These are phyloP conservation scores for Pichia sp. DNA, from an alignment of 1,139 yeast genomes.

Conservation along the genomic window DNA sequence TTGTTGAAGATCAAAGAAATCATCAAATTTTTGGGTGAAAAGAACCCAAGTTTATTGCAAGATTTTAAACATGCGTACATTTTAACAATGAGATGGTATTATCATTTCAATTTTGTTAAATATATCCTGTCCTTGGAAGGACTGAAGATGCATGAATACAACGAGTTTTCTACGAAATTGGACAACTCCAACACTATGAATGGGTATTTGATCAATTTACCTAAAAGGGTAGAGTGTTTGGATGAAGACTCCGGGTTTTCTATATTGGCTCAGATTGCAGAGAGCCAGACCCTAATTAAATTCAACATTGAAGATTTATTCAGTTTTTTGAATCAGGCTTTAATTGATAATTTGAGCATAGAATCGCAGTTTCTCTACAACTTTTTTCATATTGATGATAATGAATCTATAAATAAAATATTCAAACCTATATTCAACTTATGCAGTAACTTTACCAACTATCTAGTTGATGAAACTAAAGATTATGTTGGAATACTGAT, in stretches of 20 bases:
- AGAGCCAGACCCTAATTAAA: slow-evolving; percentile 40
- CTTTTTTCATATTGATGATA: slow-evolving; percentile 46
- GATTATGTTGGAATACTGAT: slow-evolving; percentile 76
- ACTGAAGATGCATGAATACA: slow-evolving; percentile 30
- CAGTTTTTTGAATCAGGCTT: slow-evolving; percentile 63
- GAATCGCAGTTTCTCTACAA: slow-evolving; percentile 70
- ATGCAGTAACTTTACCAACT: slow-evolving; percentile 45
- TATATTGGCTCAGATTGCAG: slow-evolving; percentile 81
- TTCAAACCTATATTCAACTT: slow-evolving; percentile 43
- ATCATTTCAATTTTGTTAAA: slow-evolving; percentile 67
- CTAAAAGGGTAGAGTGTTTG: slow-evolving; percentile 18
- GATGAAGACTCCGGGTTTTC: slow-evolving; percentile 31
- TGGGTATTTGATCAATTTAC: slow-evolving; percentile 22
- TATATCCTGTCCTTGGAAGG: slow-evolving; percentile 71
- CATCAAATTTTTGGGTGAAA: slow-evolving; percentile 45
- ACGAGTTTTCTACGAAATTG: slow-evolving; percentile 9
- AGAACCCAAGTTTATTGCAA: slow-evolving; percentile 58
- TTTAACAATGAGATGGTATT: slow-evolving; percentile 91
- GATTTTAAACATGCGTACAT: slow-evolving; percentile 76
- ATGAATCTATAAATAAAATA: slow-evolving; percentile 34
- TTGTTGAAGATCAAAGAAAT: slow-evolving; percentile 54
- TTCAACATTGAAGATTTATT: slow-evolving; percentile 70
- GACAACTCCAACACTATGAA: slow-evolving; percentile 14
- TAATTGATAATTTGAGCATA: slow-evolving; percentile 68
- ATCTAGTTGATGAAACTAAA: slow-evolving; percentile 31